A percentile compares a stretch with the other conserved stretches of the same genome.
phyloP scores from a whole-genome alignment of 768 basidiomycete species.

The Vishniacozyma victoriae region DNA sequence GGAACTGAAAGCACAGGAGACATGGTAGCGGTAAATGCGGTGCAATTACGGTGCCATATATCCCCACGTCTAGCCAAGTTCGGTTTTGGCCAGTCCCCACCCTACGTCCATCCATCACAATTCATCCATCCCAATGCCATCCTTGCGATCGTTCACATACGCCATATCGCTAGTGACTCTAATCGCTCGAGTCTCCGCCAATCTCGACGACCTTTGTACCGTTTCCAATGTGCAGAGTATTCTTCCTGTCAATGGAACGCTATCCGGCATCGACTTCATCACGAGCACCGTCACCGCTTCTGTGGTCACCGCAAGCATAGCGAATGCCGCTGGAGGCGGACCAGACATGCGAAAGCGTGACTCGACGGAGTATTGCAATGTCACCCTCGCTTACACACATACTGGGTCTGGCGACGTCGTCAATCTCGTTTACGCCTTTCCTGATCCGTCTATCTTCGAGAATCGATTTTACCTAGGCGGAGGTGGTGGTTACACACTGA shows the following conservation, averaged over 20 bases:
- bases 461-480: slow-evolving; percentile 3
- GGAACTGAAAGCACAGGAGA: too few relatives aligned
- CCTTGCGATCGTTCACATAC: too few relatives aligned
- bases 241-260: slow-evolving; percentile 3
- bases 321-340: neutral
- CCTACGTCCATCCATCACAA: too few relatives aligned
- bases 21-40: too few relatives aligned
- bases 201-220: slow-evolving; percentile 1
- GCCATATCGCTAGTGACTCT: too few relatives aligned
- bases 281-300: neutral
- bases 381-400: slow-evolving; percentile 2
- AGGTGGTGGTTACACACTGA: slow-evolving; percentile 6
- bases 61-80: too few relatives aligned
- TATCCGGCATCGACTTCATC: slow-evolving; percentile 1
- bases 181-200: too few relatives aligned
- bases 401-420: neutral
- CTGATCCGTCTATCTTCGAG: neutral
- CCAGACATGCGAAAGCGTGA: neutral
- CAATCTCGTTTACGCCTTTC: neutral
- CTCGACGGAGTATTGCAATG: slow-evolving; percentile 2
- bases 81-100: too few relatives aligned
- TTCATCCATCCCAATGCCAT: too few relatives aligned
- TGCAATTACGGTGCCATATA: too few relatives aligned
- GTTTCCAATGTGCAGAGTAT: neutral
- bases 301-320: neutral